Evolutionary conservation across 805 yeast species (phyloP), one percentile per base, ranked within the genome.

Genomic region (Candida cerambycidarum): DNA sequence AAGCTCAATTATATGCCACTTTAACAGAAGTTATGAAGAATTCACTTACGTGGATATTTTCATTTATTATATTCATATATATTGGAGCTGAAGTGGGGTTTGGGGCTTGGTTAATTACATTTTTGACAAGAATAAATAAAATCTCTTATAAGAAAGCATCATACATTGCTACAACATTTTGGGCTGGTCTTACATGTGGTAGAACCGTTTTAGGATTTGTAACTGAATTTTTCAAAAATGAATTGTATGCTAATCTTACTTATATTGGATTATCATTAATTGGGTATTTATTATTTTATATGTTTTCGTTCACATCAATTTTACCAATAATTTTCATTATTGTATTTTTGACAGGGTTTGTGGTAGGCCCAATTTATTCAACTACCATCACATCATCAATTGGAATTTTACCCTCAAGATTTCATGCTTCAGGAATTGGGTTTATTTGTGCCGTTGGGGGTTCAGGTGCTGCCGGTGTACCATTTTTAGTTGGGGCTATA

Each of bases 361-460:
- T 69, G 38, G 76, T 76, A 8, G 83, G 82, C 6, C 82, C 82
- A 8, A 61, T 76, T 8, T 77, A 69, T 60, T 89, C 95, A 1
- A 81, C 90, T 5, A 78, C 85, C 0, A 79, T 85, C 39, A 77
- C 84, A 11, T 75, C 83, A 8, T 73, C 88, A 1, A 61, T 85
- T 35, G 78, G 80, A 42, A 65, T 80, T 2, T 58, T 88, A 32
- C 95, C 95, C 0, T 61, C 65, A 19, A 71, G 69, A 31, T 63
- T 75, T 40, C 85, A 84, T 41, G 76, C 85, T 8, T 62, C 79
- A 13, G 90, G 89, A 1, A 73, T 88, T 7, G 90, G 95, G 0
- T 69, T 85, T 41, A 78, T 84, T 15, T 81, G 89, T 43, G 89
- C 93, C 0, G 57, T 86, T 46, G 95, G 95, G 5, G 90, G 93